These are phyloP conservation scores for Gloeophyllum trabeum DNA, from an alignment of 768 basidiomycete genomes.

Conservation along the genomic window DNA sequence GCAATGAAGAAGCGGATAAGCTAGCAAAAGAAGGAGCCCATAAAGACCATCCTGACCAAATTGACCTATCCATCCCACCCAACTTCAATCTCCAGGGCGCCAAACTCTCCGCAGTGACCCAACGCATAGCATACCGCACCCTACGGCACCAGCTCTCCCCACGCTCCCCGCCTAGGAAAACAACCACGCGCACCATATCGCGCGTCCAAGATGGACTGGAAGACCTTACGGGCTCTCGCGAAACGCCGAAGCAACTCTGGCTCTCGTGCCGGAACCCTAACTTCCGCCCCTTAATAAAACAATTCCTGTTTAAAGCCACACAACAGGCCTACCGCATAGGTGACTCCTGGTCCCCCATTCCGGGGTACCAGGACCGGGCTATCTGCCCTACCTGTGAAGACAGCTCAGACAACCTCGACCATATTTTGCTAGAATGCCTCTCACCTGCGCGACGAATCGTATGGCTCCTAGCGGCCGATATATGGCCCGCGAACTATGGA, in stretches of 20 bases:
- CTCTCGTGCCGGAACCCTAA: not conserved
- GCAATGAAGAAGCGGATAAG: slow-evolving; percentile 14
- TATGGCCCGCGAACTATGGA: not conserved
- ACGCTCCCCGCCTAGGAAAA: too few relatives aligned
- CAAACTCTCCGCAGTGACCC: slow-evolving; percentile 9
- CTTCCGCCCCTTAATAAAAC: not conserved
- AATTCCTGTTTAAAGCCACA: not conserved
- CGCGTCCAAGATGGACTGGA: not conserved
- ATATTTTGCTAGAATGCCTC: not conserved
- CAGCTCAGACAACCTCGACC: not conserved
- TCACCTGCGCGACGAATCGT: not conserved
- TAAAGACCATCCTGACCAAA: not conserved
- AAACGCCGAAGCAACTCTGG: not conserved
- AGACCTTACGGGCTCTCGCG: not conserved
- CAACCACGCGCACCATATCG: not conserved
- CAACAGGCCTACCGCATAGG: not conserved
- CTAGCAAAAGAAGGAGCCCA: slow-evolving; percentile 9
- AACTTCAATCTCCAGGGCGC: slow-evolving; percentile 5
- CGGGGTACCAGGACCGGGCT: not conserved
- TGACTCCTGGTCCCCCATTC: not conserved
- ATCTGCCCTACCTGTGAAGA: not conserved
- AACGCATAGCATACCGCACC: slow-evolving; percentile 11
- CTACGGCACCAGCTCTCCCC: slow-evolving; percentile 1
- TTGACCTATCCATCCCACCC: slow-evolving; percentile 1
- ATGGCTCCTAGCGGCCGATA: not conserved